Evolutionary conservation across 352 stramenopile genomes (phyloP).

Genomic region (Phytophthora ohioensis): DNA sequence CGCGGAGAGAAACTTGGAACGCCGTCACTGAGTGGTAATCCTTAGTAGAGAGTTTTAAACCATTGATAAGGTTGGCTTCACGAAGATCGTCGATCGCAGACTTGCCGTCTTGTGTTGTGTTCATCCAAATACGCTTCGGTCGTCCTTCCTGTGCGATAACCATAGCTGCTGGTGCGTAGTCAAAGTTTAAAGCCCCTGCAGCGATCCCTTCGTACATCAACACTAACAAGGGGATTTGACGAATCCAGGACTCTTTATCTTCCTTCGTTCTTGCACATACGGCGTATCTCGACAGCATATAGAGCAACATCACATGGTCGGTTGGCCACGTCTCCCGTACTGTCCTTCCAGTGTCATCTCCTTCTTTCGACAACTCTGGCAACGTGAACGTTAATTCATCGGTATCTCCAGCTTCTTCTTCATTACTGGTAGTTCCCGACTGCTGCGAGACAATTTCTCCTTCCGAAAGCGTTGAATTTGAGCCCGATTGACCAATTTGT

Average conservation of each 20-base stretch:
- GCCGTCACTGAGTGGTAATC: constrained; percentile 74
- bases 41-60: constrained; percentile 67
- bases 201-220: constrained; percentile 74
- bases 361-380: constrained; percentile 59
- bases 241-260: constrained; percentile 94
- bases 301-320: constrained; percentile 67
- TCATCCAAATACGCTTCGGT: constrained; percentile 71
- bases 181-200: constrained; percentile 63
- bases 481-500: constrained; percentile 17
- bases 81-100: constrained; percentile 70
- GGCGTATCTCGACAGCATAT: constrained; percentile 54
- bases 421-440: constrained; percentile 25
- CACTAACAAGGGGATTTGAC: constrained; percentile 87
- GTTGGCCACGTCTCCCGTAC: constrained; percentile 64
- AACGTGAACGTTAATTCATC: constrained; percentile 64
- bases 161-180: constrained; percentile 68
- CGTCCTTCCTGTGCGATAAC: constrained; percentile 61
- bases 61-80: constrained; percentile 70
- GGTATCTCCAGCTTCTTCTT: constrained; percentile 30
- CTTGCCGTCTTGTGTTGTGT: constrained; percentile 72
- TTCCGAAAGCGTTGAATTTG: constrained; percentile 6
- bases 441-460: constrained; percentile 7
- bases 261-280: constrained; percentile 70
- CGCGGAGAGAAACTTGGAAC: constrained; percentile 63
- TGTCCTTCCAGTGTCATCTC: constrained; percentile 46